Evolutionary conservation across 371 early-diverging fungal genomes (phyloP).

Genomic region (Mortierella sp.): DNA sequence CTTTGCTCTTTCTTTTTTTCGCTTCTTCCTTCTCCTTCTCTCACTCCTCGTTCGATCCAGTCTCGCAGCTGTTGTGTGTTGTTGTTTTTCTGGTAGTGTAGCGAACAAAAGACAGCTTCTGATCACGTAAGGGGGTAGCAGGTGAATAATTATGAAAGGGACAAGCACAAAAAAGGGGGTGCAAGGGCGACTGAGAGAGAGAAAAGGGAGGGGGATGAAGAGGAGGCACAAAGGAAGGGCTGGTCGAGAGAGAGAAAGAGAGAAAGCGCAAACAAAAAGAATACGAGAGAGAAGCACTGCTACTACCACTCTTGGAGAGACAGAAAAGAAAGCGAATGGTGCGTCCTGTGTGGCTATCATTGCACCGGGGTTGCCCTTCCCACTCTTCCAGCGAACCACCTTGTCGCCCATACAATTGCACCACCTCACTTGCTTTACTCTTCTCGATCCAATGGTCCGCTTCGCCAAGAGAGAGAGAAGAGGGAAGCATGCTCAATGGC

Average conservation of each 20-base stretch:
- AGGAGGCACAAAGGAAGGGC: background rate
- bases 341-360: background rate
- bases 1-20: background rate
- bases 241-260: background rate
- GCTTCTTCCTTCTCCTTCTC: background rate
- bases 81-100: background rate
- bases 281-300: background rate
- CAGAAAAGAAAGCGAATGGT: background rate
- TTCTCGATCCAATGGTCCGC: background rate
- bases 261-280: background rate
- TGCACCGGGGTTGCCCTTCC: background rate
- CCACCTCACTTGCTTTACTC: background rate
- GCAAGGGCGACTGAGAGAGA: background rate
- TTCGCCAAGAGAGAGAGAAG: background rate
- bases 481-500: background rate
- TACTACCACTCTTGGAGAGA: background rate
- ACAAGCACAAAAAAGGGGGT: background rate
- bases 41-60: background rate
- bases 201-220: background rate
- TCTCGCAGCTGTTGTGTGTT: background rate
- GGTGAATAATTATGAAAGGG: background rate
- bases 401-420: background rate
- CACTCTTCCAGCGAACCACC: background rate
- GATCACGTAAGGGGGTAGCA: slow-evolving; percentile 8
- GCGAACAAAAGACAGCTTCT: background rate